A percentile compares a stretch with the other conserved stretches of the same genome.
Conservation (phyloP, 495 filamentous ascomycete genomes). For the Daldinia decipiens region DNA sequence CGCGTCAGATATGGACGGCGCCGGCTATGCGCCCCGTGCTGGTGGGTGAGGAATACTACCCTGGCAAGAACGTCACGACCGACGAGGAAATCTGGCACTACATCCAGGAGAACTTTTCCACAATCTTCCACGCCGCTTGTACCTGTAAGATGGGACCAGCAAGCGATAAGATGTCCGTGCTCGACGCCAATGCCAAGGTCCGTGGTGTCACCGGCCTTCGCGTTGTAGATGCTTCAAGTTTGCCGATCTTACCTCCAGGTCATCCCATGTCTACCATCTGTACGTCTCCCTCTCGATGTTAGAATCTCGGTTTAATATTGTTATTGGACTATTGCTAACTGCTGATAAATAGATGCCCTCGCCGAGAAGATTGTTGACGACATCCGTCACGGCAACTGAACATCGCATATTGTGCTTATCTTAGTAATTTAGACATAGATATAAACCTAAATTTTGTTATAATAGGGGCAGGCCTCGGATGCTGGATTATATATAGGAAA, state of each 20-base stretch:
- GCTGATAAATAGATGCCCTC: not conserved
- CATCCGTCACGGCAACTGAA: not conserved
- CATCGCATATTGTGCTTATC: not conserved
- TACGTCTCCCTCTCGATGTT: not conserved
- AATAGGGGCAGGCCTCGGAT: not conserved
- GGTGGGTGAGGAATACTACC: constrained; percentile 55
- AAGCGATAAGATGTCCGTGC: constrained; percentile 58
- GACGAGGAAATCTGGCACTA: constrained; percentile 56
- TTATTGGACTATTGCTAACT: not conserved
- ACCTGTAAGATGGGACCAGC: constrained; percentile 61
- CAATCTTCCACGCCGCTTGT: constrained; percentile 61
- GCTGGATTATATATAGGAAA: not conserved
- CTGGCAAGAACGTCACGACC: constrained; percentile 57
- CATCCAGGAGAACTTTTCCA: constrained; percentile 54
- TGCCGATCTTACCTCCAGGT: constrained; percentile 60
- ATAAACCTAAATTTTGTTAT: too few relatives aligned
- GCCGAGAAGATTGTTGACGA: not conserved
- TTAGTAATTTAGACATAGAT: not conserved
- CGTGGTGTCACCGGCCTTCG: constrained; percentile 62
- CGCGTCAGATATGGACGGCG: constrained; percentile 57
- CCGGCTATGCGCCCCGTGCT: constrained; percentile 53
- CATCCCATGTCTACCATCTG: constrained; percentile 56
- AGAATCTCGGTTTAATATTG: not conserved
- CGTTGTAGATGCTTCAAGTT: constrained; percentile 55
- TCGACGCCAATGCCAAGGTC: constrained; percentile 60